phyloP scores from a whole-genome alignment of 2,329 filamentous ascomycete genomes.

The Raffaelea ambrosiae region DNA sequence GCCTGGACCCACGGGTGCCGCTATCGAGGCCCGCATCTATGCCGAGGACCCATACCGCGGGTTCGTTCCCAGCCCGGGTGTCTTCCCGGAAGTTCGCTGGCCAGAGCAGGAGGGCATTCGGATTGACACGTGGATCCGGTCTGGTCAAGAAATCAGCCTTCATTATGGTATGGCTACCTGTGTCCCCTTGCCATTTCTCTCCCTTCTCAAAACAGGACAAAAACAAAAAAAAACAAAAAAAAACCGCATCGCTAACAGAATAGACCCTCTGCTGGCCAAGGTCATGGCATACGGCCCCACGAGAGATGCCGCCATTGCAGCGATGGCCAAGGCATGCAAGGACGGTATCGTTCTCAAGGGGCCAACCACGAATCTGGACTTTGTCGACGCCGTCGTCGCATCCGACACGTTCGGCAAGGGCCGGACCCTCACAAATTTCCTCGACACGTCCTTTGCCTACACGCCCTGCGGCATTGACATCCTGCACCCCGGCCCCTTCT shows the following conservation, averaged over 20 bases:
- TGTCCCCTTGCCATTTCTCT: too few species aligned
- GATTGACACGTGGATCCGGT: conserved; percentile 56
- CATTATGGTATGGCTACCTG: not conserved
- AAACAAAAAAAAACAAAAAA: too few species aligned
- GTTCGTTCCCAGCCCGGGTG: conserved; percentile 51
- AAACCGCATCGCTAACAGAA: too few species aligned
- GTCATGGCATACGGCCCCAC: conserved; percentile 43
- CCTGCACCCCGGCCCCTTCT: not conserved
- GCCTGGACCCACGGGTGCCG: not conserved
- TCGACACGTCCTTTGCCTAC: conserved; percentile 39
- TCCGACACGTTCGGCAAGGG: conserved; percentile 36
- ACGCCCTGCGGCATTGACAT: conserved; percentile 41
- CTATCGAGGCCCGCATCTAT: conserved; percentile 28
- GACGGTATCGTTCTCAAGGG: conserved; percentile 22
- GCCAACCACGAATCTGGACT: conserved; percentile 49
- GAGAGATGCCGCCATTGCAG: conserved; percentile 30
- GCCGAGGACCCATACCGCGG: conserved; percentile 46
- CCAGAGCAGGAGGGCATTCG: conserved; percentile 37
- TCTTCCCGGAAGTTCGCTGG: conserved; percentile 49
- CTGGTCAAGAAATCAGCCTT: conserved; percentile 25
- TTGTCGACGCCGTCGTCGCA: conserved; percentile 40
- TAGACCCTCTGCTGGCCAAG: conserved; percentile 47
- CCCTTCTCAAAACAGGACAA: too few species aligned
- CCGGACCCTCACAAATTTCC: conserved; percentile 47
- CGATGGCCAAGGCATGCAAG: conserved; percentile 21